Evolutionary conservation across 306 rosid genomes (phyloP).

Genomic region (Albizia julibrissin): DNA sequence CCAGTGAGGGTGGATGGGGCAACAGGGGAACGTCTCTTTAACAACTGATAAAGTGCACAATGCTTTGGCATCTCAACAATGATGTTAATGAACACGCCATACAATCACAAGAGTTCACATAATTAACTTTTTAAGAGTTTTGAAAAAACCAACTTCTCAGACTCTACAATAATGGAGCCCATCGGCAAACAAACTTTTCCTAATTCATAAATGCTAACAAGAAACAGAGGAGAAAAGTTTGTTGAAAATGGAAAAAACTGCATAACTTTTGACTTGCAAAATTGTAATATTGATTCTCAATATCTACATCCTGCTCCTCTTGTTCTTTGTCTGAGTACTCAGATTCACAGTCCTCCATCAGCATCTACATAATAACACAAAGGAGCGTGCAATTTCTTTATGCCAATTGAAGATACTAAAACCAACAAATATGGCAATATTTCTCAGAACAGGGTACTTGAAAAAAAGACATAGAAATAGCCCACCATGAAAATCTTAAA

Average conservation of each 20-base stretch:
- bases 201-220: no score
- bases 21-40: background rate
- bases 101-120: no score
- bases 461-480: background rate
- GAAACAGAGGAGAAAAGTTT: background rate
- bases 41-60: background rate
- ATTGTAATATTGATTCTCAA: slow-evolving; percentile 94
- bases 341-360: slow-evolving; percentile 93
- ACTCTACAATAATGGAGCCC: no score
- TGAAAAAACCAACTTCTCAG: no score
- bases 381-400: slow-evolving; percentile 3
- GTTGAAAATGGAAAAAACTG: slow-evolving; percentile 4
- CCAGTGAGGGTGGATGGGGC: background rate
- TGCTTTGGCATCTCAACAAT: no score
- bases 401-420: slow-evolving; percentile 8
- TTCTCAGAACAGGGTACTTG: slow-evolving; percentile 20
- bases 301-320: slow-evolving; percentile 94
- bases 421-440: background rate
- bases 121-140: no score
- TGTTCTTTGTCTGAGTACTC: slow-evolving; percentile 97
- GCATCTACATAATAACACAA: slow-evolving; percentile 62
- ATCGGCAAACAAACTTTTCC: no score
- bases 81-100: no score
- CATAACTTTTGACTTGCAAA: slow-evolving; percentile 54
- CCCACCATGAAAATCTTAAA: slow-evolving; percentile 12